phyloP scores from a whole-genome alignment of 2,329 filamentous ascomycete genomes.

The Sporothrix protearum region DNA sequence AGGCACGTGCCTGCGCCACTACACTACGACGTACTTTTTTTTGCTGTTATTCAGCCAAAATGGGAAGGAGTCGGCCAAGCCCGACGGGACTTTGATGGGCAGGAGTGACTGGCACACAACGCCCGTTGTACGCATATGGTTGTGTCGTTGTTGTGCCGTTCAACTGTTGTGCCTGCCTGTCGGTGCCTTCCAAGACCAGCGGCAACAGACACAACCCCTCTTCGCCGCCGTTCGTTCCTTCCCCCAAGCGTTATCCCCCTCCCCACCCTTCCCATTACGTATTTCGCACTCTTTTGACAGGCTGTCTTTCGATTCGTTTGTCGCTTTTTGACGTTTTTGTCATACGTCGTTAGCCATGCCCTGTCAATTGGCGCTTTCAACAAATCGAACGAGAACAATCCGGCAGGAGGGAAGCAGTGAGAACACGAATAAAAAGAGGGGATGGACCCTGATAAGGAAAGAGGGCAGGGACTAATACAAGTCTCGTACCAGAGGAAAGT shows the following conservation, averaged over 20 bases:
- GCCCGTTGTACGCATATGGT: no score
- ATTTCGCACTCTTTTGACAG: not conserved
- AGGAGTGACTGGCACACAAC: not conserved
- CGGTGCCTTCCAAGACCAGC: not conserved
- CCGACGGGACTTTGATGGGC: not conserved
- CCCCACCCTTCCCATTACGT: not conserved
- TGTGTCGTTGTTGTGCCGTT: not conserved
- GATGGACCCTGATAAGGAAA: constrained; percentile 18
- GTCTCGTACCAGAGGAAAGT: not conserved
- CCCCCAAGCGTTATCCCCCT: not conserved
- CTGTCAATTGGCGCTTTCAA: constrained; percentile 1
- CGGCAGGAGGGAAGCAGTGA: not conserved
- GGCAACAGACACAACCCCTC: not conserved
- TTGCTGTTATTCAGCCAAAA: not conserved
- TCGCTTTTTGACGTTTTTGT: no score
- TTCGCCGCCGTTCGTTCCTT: not conserved
- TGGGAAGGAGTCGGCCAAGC: constrained; percentile 6
- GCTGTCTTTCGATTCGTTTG: not conserved
- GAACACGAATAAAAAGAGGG: not conserved
- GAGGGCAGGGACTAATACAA: not conserved
- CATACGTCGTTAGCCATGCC: not conserved
- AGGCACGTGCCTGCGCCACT: not conserved
- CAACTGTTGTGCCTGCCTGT: no score
- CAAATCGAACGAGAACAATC: not conserved
- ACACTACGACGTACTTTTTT: no score